Percentiles rank a stretch among this genome's conserved stretches.
These are phyloP conservation scores for Crithidia expoeki DNA, from an alignment of 208 protist species.

Conservation along the genomic window DNA sequence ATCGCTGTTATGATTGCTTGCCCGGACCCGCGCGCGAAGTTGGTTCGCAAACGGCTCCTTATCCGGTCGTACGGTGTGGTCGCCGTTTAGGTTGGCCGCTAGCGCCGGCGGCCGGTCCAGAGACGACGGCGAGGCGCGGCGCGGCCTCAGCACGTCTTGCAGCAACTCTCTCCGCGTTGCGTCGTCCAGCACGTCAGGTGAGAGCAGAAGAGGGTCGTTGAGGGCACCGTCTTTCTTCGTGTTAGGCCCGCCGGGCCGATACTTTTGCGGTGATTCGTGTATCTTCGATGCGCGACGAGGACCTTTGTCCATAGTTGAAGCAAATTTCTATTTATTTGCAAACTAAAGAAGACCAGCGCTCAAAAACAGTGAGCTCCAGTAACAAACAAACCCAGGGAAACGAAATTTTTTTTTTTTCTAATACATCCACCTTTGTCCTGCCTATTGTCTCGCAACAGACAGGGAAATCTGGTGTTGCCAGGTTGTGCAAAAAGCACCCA, in stretches of 20 bases:
- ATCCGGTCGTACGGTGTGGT: background rate
- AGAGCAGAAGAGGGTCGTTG: constrained; percentile 50
- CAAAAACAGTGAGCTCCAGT: too few species aligned
- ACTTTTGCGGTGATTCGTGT: constrained; percentile 50
- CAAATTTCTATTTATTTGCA: background rate
- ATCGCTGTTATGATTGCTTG: constrained; percentile 39
- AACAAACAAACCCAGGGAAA: too few species aligned
- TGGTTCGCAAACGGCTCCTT: constrained; percentile 50
- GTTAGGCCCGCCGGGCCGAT: constrained; percentile 30
- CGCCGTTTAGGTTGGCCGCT: background rate
- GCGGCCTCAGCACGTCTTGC: constrained; percentile 51
- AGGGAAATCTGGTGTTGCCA: too few species aligned
- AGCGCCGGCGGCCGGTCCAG: background rate
- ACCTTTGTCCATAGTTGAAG: constrained; percentile 15
- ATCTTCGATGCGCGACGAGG: constrained; percentile 16
- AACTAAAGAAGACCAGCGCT: background rate
- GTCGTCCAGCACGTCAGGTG: constrained; percentile 82
- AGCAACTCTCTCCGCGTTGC: constrained; percentile 76
- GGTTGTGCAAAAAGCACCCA: too few species aligned
- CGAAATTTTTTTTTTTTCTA: too few species aligned
- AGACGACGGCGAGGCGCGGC: constrained; percentile 14
- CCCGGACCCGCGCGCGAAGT: constrained; percentile 54
- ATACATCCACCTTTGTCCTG: too few species aligned
- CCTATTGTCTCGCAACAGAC: too few species aligned
- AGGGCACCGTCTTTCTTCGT: constrained; percentile 15